Conservation (phyloP, 2,329 filamentous ascomycete genomes). For the Fusarium incarnatum region DNA sequence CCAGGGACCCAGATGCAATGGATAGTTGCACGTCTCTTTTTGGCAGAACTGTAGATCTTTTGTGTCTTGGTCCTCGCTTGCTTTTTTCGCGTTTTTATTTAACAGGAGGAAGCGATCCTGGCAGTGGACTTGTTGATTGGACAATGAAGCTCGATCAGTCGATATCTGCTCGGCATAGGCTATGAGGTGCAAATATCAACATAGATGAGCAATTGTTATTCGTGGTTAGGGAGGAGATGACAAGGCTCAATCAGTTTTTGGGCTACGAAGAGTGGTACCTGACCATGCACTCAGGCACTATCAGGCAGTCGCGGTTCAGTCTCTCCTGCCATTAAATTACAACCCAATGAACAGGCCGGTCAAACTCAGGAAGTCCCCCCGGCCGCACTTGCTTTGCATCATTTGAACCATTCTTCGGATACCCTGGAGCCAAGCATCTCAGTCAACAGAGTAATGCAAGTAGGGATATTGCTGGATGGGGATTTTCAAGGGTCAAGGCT, state of each 20-base stretch:
- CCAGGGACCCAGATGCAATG: slow-evolving; percentile 24
- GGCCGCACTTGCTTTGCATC: background rate
- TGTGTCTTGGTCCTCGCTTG: slow-evolving; percentile 7
- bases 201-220: background rate
- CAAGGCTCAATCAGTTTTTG: background rate
- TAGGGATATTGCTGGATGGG: background rate
- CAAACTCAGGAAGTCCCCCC: background rate
- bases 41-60: slow-evolving; percentile 33
- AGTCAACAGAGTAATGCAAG: background rate
- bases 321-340: background rate
- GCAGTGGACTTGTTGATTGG: background rate
- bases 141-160: background rate
- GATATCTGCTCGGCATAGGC: background rate
- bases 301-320: background rate
- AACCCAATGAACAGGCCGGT: background rate
- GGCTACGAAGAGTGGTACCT: background rate
- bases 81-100: background rate
- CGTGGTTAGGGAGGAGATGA: background rate
- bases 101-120: background rate
- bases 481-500: background rate
- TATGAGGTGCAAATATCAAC: background rate
- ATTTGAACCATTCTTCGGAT: background rate
- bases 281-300: background rate
- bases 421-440: background rate
- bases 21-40: slow-evolving; percentile 25